phyloP scores from a whole-genome alignment of 164 flowering plant genomes.

The Pachysandra terminalis region DNA sequence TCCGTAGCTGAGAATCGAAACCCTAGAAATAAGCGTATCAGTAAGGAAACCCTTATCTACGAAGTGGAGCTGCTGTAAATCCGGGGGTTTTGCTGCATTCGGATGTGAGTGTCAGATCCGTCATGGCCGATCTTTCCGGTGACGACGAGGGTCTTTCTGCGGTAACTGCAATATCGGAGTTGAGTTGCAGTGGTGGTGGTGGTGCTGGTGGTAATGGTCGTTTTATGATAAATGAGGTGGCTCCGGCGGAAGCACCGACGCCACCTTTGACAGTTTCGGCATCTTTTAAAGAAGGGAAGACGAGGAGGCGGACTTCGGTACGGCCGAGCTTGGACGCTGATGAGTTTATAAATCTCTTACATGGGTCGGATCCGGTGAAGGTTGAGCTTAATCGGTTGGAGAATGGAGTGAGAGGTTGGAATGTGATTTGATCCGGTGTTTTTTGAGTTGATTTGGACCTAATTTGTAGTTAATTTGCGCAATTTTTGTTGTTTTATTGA shows the following conservation, averaged over 20 bases:
- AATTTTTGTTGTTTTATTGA: background rate
- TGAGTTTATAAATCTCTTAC: conserved; percentile 51
- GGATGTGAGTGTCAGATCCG: conserved; percentile 28
- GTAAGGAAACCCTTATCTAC: background rate
- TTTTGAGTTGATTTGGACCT: background rate
- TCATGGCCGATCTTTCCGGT: conserved; percentile 17
- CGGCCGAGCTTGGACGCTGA: conserved; percentile 55
- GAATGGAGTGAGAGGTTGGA: conserved; percentile 59
- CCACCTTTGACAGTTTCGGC: conserved; percentile 34
- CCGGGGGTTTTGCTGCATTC: conserved; percentile 3
- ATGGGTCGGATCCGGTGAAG: conserved; percentile 68
- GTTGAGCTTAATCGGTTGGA: conserved; percentile 61
- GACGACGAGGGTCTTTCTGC: background rate
- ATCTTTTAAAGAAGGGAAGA: conserved; percentile 40
- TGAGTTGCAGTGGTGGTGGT: conserved; percentile 8
- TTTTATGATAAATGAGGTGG: background rate
- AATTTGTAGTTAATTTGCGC: background rate
- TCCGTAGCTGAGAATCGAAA: conserved; percentile 8
- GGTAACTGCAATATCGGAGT: background rate
- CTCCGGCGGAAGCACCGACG: conserved; percentile 1
- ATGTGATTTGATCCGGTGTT: conserved; percentile 21
- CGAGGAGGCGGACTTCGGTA: conserved; percentile 30
- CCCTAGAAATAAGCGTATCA: background rate
- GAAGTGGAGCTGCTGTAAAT: no score
- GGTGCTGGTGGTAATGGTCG: no score